Evolutionary conservation across 352 stramenopile genomes (phyloP), one percentile per base, ranked within the genome.

Genomic region (Peronospora farinosa): DNA sequence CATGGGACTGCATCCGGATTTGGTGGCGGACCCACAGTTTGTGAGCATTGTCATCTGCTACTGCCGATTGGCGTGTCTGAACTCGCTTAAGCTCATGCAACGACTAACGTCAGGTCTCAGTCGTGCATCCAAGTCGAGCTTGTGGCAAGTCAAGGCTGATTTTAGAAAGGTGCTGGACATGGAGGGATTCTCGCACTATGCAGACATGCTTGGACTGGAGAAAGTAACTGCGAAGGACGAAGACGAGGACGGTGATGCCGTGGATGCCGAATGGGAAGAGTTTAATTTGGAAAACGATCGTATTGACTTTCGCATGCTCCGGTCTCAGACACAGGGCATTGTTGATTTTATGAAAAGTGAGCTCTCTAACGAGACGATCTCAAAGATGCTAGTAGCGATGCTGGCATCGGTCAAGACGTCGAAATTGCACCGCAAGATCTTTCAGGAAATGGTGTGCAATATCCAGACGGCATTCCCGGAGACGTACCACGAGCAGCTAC

Each of bases 371-470:
- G 78, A 92, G 28, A 87, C 76, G 21, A 84, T 93, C 54, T 78
- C 78, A 12, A 90, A 88, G 59, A 84, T 93, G 71, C 71, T 93
- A 15, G 79, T 87, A 23, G 71, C 82, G 7, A 89, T 93, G 78
- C 59, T 93, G 21, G 74, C 79, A 43, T 91, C 78, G 28, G 69
- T 93, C 40, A 89, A 90, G 65, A 90, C 78, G 28, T 86, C 80
- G 28, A 91, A 91, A 62, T 61, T 89, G 31, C 78, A 91, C 56
- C 83, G 83, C 49, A 90, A 90, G 57, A 91, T 93, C 47, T 89
- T 93, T 60, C 80, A 90, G 47, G 79, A 90, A 52, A 88, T 93
- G 74, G 76, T 90, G 15, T 89, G 74, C 64, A 89, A 92, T 63
- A 80, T 92, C 47, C 79, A 91, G 55, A 83, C 78, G 3, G 72